Evolutionary conservation across 306 rosid genomes (phyloP).

Genomic region (Macrotyloma uniflorum): DNA sequence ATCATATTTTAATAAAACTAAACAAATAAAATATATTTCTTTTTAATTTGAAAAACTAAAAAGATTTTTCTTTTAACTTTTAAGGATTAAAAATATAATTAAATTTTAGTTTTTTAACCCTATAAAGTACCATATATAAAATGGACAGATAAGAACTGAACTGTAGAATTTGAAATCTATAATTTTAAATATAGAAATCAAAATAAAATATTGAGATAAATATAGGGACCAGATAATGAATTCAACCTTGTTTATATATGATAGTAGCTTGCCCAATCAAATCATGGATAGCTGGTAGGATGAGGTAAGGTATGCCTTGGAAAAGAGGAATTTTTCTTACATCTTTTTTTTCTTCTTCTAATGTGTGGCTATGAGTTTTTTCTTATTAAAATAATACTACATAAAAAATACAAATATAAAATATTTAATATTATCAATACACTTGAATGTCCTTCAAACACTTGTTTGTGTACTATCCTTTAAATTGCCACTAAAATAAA

Average conservation of each 20-base stretch:
- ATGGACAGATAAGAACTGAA: too few species aligned
- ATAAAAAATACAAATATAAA: background rate
- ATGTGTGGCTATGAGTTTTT: background rate
- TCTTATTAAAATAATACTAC: background rate
- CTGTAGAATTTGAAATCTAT: background rate
- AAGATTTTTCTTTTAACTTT: too few species aligned
- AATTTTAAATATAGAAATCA: background rate
- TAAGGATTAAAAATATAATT: too few species aligned
- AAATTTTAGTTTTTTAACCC: too few species aligned
- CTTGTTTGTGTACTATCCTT: background rate
- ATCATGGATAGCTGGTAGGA: background rate
- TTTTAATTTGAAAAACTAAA: too few species aligned
- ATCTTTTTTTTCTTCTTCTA: background rate
- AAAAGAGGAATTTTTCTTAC: background rate
- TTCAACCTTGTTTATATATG: too few species aligned
- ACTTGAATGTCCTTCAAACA: background rate
- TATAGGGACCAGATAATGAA: background rate
- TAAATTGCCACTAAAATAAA: too few species aligned
- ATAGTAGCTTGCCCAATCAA: background rate
- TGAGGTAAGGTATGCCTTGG: background rate
- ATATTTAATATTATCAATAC: background rate
- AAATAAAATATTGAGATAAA: background rate
- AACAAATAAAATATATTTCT: too few species aligned
- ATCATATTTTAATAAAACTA: too few species aligned
- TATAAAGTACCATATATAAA: too few species aligned